Evolutionary conservation across 768 basidiomycete species (phyloP), one percentile per base, ranked within the genome.

Genomic region (Mycena floridula): DNA sequence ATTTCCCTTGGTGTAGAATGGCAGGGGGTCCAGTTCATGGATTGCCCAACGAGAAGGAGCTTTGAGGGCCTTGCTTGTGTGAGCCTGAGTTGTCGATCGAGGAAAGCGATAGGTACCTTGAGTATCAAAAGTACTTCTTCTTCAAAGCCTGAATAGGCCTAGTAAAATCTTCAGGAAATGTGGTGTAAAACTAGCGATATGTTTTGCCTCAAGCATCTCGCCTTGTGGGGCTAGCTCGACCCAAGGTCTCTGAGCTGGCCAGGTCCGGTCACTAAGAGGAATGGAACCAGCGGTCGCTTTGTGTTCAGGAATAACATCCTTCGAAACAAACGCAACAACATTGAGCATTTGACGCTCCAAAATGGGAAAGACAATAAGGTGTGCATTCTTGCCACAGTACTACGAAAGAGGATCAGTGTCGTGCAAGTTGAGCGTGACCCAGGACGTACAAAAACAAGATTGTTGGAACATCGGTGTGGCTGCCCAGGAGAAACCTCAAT

Each of bases 301-400:
- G 32, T 35, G 3, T 7, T 35, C 15, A 15, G 13, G 13, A 18
- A 35, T 13, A 7, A 35, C 73, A 48, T 72, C 70, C 22, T 66
- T 63, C n/a, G 72, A 57, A 21, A 61, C 67, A 52, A 82, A 81
- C 1, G 78, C 81, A 15, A 74, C 83, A 44, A 85, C 69, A 52
- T 85, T 88, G 51, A 88, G 63, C 48, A 70, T 61, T 50, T 66
- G 72, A 5, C 81, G 81, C 22, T 67, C 67, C 3, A 76, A 66
- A 13, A 86, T 77, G 0, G 81, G 74, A 56, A 85, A 85, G 2
- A 69, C 74, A 15, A 85, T 68, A 30, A 82, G 56, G 54, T 77
- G 76, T 70, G 11, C 81, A 81, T 37, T 79, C 56, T 55, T 83
- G 84, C 82, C 84, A 43, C 12, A 21, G 36, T 18, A 25, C 9